A percentile compares a stretch with the other conserved stretches of the same genome.
Evolutionary conservation across 495 filamentous ascomycete species (phyloP).

Genomic region (Penicillium cataractarum): DNA sequence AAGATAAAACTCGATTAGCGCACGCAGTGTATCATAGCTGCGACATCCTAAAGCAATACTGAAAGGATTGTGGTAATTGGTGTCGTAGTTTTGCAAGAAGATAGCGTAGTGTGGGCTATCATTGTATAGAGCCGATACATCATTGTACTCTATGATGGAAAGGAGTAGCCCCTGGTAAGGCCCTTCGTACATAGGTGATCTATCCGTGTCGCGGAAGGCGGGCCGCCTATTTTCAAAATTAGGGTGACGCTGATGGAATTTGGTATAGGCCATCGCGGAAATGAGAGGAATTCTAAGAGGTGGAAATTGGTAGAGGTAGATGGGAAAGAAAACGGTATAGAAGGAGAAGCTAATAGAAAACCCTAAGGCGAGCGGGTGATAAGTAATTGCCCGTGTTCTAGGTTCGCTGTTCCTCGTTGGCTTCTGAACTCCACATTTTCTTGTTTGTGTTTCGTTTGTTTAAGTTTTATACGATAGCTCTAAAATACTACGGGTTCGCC

Average conservation of each 20-base stretch:
- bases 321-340: no score
- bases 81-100: not conserved
- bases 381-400: no score
- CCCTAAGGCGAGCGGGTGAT: no score
- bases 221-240: not conserved
- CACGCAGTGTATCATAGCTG: not conserved
- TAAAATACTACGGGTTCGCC: no score
- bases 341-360: no score
- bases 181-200: not conserved
- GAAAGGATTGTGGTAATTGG: not conserved
- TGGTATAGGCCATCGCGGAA: not conserved
- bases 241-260: not conserved
- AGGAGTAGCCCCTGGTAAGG: not conserved
- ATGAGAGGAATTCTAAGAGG: not conserved
- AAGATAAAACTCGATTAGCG: not conserved
- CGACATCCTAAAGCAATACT: not conserved
- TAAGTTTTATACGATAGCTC: no score
- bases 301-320: no score
- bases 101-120: not conserved
- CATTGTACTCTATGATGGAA: not conserved
- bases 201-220: not conserved
- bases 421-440: no score
- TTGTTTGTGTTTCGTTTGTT: no score
- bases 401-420: no score
- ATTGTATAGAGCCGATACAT: conserved; percentile 1